phyloP scores from a whole-genome alignment of 1,284 basidiomycete genomes.

The Tilletia indica region DNA sequence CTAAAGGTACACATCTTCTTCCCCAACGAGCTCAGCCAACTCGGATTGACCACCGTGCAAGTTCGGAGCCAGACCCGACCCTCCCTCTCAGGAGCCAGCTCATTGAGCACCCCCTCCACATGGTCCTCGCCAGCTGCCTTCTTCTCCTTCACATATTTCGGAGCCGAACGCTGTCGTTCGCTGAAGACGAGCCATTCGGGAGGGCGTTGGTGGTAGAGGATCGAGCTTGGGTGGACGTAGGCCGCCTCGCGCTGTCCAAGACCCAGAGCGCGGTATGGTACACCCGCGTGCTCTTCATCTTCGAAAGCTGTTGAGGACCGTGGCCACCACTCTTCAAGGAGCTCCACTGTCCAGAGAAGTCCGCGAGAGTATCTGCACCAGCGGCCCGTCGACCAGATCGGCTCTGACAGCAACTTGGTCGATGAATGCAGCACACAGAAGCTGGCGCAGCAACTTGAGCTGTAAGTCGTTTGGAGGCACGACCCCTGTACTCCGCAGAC shows the following conservation, averaged over 20 bases:
- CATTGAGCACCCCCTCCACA: slow-evolving; percentile 17
- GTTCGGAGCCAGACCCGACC: slow-evolving; percentile 46
- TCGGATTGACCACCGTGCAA: slow-evolving; percentile 68
- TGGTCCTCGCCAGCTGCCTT: slow-evolving; percentile 19
- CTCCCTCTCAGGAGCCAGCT: slow-evolving; percentile 20
- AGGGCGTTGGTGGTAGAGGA: slow-evolving; percentile 69
- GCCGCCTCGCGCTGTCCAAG: slow-evolving; percentile 72
- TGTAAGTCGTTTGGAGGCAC: slow-evolving; percentile 57
- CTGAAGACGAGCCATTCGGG: slow-evolving; percentile 85
- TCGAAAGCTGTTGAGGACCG: slow-evolving; percentile 51
- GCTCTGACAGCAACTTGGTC: slow-evolving; percentile 93
- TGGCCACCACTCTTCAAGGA: slow-evolving; percentile 50
- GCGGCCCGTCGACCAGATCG: slow-evolving; percentile 65
- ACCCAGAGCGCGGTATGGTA: slow-evolving; percentile 81
- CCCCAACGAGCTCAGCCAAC: slow-evolving; percentile 82
- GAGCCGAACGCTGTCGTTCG: slow-evolving; percentile 64
- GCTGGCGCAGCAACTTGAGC: slow-evolving; percentile 86
- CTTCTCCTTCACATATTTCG: slow-evolving; percentile 54
- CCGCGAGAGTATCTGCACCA: slow-evolving; percentile 37
- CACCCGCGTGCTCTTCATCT: slow-evolving; percentile 74
- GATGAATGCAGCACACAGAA: slow-evolving; percentile 85
- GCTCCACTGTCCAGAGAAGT: slow-evolving; percentile 57
- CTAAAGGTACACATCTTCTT: slow-evolving; percentile 80
- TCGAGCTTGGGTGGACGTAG: slow-evolving; percentile 86
- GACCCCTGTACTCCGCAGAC: slow-evolving; percentile 21